These are phyloP conservation scores for Diophrys sp. DNA, from an alignment of 73 alveolate species.

Conservation along the genomic window DNA sequence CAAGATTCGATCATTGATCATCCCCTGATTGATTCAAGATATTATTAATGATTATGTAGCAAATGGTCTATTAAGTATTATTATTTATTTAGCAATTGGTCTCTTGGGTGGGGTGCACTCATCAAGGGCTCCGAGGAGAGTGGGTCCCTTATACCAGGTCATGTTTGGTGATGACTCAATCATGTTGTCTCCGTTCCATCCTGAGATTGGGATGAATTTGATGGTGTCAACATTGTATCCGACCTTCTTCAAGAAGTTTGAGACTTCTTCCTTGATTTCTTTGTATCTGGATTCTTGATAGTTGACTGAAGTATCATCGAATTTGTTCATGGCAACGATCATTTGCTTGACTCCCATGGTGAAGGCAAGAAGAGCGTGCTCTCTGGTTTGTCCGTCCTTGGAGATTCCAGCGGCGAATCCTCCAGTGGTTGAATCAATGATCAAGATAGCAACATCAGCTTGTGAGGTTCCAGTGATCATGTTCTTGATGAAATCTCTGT, in stretches of 20 bases:
- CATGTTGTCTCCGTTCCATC: conserved; percentile 93
- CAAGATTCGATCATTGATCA: too few relatives aligned
- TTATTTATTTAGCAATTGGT: conserved; percentile 86
- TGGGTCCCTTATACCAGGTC: conserved; percentile 97
- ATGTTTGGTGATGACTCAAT: conserved; percentile 82
- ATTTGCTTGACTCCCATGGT: conserved; percentile 96
- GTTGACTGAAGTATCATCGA: conserved; percentile 83
- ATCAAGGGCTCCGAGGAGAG: conserved; percentile 95
- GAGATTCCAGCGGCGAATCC: conserved; percentile 97
- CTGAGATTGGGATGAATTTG: conserved; percentile 94
- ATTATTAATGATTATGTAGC: too few relatives aligned
- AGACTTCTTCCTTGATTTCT: conserved; percentile 90
- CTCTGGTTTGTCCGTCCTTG: conserved; percentile 93
- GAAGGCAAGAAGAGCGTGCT: conserved; percentile 93
- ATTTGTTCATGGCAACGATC: conserved; percentile 93
- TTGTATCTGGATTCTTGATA: conserved; percentile 80
- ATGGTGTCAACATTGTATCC: conserved; percentile 89
- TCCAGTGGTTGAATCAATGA: conserved; percentile 90
- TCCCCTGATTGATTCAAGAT: too few relatives aligned
- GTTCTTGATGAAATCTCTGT: conserved; percentile 72
- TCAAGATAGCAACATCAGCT: conserved; percentile 91
- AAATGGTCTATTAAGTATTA: too few relatives aligned
- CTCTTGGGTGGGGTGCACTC: conserved; percentile 88
- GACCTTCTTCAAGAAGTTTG: conserved; percentile 64
- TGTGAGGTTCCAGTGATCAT: conserved; percentile 57